A percentile compares a stretch with the other conserved stretches of the same genome.
Conservation (phyloP, 1,284 basidiomycete species). For the Microbotryum silenes-acaulis region DNA sequence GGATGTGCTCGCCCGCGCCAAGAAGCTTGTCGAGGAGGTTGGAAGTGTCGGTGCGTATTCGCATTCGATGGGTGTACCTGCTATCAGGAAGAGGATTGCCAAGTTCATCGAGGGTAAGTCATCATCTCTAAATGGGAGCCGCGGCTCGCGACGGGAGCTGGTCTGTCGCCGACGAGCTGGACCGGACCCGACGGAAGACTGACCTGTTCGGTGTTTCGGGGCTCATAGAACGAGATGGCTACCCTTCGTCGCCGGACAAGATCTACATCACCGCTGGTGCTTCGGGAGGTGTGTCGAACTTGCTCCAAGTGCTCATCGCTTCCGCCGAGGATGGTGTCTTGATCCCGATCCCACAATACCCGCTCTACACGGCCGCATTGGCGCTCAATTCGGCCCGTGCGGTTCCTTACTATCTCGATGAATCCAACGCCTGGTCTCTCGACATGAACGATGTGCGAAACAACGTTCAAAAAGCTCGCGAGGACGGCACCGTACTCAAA, state of each 20-base stretch:
- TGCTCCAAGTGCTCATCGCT: conserved; percentile 71
- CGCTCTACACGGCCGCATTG: conserved; percentile 89
- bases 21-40: conserved; percentile 72
- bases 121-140: too few relatives aligned
- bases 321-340: conserved; percentile 62
- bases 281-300: conserved; percentile 79
- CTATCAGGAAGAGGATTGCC: conserved; percentile 81
- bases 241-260: conserved; percentile 69
- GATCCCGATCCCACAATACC: conserved; percentile 98
- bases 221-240: conserved; percentile 70
- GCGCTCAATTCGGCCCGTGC: conserved; percentile 74
- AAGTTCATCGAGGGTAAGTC: conserved; percentile 73
- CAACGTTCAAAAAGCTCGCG: conserved; percentile 59
- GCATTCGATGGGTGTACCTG: conserved; percentile 84
- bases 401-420: conserved; percentile 83
- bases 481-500: conserved; percentile 59
- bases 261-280: conserved; percentile 95
- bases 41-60: conserved; percentile 94
- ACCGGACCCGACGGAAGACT: neutral
- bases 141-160: neutral
- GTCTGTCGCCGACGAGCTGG: neutral
- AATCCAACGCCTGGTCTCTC: conserved; percentile 76
- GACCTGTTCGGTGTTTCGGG: neutral
- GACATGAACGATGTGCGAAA: conserved; percentile 60
- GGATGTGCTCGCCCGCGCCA: conserved; percentile 77